Conservation (phyloP, 768 basidiomycete genomes). For the Boletus rubescentipes region DNA sequence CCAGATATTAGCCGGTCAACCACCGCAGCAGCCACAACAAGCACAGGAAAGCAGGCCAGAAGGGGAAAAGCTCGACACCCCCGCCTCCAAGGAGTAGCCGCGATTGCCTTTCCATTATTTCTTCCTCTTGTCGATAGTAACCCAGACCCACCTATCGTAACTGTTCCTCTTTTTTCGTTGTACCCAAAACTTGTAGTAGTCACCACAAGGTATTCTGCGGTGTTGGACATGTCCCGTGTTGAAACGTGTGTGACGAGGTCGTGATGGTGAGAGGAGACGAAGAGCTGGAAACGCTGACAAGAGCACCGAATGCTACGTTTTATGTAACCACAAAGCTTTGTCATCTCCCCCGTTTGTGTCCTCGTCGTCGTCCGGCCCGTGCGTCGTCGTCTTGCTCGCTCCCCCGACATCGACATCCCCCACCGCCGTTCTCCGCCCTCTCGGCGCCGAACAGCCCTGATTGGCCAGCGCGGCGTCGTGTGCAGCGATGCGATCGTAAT, state of each 20-base stretch:
- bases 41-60: conserved; percentile 25
- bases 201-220: neutral
- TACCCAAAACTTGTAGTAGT: conserved; percentile 15
- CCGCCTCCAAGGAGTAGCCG: conserved; percentile 24
- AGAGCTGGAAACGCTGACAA: conserved; percentile 36
- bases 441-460: no score
- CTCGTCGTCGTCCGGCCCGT: neutral
- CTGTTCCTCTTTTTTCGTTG: neutral
- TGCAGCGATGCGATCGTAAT: no score
- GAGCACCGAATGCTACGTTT: conserved; percentile 28
- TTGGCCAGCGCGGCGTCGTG: no score
- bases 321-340: conserved; percentile 38
- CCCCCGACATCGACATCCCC: no score
- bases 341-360: conserved; percentile 21
- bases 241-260: neutral
- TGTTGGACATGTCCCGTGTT: conserved; percentile 1
- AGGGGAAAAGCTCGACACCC: conserved; percentile 28
- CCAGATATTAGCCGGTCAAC: conserved; percentile 25
- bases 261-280: conserved; percentile 36
- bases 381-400: no score
- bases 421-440: no score
- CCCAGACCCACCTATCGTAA: conserved; percentile 14
- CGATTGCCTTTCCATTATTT: neutral
- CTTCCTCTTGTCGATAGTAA: conserved; percentile 7
- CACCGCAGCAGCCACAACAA: conserved; percentile 19